phyloP scores from a whole-genome alignment of 208 protist genomes.

The Trypanosoma brucei region DNA sequence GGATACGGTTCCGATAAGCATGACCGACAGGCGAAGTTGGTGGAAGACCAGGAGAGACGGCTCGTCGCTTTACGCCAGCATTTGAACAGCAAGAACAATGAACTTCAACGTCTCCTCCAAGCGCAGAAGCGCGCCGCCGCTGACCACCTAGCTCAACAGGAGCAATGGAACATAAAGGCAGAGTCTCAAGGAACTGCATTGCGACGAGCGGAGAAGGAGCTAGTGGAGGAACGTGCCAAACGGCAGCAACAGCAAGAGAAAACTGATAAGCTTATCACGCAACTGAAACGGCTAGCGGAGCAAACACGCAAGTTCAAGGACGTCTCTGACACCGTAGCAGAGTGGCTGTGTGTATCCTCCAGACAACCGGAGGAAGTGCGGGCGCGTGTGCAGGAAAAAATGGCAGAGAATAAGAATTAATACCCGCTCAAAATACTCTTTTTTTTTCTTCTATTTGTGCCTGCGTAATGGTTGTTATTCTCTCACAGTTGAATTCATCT shows the following conservation, averaged over 20 bases:
- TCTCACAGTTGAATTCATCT: too few species aligned
- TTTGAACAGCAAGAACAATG: conserved; percentile 53
- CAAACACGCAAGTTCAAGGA: conserved; percentile 45
- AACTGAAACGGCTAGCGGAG: conserved; percentile 48
- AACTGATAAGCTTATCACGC: conserved; percentile 28
- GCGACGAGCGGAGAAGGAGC: conserved; percentile 32
- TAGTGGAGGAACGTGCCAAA: conserved; percentile 25
- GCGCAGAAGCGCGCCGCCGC: conserved; percentile 36
- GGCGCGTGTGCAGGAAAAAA: conserved; percentile 21
- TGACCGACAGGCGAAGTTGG: conserved; percentile 26
- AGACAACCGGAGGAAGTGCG: conserved; percentile 57
- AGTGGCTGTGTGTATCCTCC: conserved; percentile 18
- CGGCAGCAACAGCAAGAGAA: conserved; percentile 37
- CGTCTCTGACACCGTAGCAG: conserved; percentile 25
- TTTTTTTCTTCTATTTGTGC: too few species aligned
- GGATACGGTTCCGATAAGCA: conserved; percentile 7
- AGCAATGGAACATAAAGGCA: conserved; percentile 43
- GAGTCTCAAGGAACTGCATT: conserved; percentile 44
- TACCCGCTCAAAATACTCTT: too few species aligned
- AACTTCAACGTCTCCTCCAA: conserved; percentile 43
- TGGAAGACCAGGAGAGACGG: conserved; percentile 30
- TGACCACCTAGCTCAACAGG: conserved; percentile 33
- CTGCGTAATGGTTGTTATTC: too few species aligned
- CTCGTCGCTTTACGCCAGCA: conserved; percentile 52
- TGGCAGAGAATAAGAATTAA: conserved; percentile 5